A percentile compares a stretch with the other conserved stretches of the same genome.
Evolutionary conservation across 345 rosid genomes (phyloP).

Genomic region (Aquilaria sinensis): DNA sequence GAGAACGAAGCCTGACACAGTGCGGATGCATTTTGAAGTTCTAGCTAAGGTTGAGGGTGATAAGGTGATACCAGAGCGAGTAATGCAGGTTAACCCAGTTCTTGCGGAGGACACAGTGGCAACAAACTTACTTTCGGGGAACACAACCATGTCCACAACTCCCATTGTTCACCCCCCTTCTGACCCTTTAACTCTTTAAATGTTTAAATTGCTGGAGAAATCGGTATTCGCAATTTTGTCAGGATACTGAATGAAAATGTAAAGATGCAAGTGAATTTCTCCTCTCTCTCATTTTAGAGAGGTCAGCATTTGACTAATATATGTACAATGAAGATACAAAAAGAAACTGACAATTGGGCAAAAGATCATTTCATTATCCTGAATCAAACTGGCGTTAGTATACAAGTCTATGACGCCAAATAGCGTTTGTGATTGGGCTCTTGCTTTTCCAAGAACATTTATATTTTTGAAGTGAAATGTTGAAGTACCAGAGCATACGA

Average conservation of each 20-base stretch:
- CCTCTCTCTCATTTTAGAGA: no score
- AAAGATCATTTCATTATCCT: no score
- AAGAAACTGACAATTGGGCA: no score
- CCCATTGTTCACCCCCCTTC: conserved; percentile 59
- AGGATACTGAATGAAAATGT: conserved; percentile 2
- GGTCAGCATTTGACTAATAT: no score
- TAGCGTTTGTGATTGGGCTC: no score
- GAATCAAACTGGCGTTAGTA: no score
- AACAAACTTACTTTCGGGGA: conserved; percentile 38
- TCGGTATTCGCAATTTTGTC: neutral
- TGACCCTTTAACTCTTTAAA: conserved; percentile 58
- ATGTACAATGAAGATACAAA: no score
- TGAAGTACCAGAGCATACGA: no score
- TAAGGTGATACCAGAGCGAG: conserved; percentile 63
- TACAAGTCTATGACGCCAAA: no score
- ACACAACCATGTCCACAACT: conserved; percentile 45
- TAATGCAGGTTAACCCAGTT: conserved; percentile 59
- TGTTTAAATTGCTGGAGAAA: neutral
- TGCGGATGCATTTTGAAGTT: conserved; percentile 83
- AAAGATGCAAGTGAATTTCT: neutral
- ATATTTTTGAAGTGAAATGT: no score
- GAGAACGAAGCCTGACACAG: conserved; percentile 75
- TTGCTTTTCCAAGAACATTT: no score
- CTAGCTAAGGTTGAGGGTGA: conserved; percentile 82
- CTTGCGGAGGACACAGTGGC: conserved; percentile 58